Conservation (phyloP, 208 protist genomes). For the Leishmania turanica region DNA sequence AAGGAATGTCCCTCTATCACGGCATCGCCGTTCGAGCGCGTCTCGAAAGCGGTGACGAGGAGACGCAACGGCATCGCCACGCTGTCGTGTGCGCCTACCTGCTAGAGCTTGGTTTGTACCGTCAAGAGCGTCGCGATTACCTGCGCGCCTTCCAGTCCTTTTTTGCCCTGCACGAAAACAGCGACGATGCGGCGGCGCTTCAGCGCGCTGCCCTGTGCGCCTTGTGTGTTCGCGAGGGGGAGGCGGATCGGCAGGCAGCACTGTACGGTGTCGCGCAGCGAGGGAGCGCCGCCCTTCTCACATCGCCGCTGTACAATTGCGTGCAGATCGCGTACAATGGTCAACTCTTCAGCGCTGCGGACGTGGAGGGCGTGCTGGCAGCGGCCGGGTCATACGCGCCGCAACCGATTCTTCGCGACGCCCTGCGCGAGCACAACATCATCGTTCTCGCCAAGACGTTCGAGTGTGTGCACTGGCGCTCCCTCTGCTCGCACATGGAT, state of each 20-base stretch:
- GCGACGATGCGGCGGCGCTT: constrained; percentile 7
- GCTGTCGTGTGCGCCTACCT: constrained; percentile 24
- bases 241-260: constrained; percentile 9
- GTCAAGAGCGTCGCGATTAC: constrained; percentile 22
- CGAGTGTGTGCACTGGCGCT: constrained; percentile 33
- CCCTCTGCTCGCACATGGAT: constrained; percentile 30
- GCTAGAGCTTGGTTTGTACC: constrained; percentile 20
- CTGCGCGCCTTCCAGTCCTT: constrained; percentile 31
- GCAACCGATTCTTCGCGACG: constrained; percentile 1
- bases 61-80: neutral
- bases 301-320: neutral
- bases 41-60: neutral
- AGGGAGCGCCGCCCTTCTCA: neutral
- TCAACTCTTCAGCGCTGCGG: constrained; percentile 14
- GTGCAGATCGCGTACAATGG: constrained; percentile 3
- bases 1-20: constrained; percentile 28
- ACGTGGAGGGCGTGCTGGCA: constrained; percentile 2
- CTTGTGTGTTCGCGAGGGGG: constrained; percentile 21
- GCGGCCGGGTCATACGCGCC: neutral
- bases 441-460: constrained; percentile 19
- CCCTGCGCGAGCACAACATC: constrained; percentile 35
- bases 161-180: constrained; percentile 16
- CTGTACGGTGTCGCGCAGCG: constrained; percentile 7
- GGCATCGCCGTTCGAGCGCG: neutral
- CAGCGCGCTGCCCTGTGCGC: constrained; percentile 17